These are phyloP conservation scores for Teratosphaeria destructans DNA, from an alignment of 2,329 filamentous ascomycete genomes.

Conservation along the genomic window DNA sequence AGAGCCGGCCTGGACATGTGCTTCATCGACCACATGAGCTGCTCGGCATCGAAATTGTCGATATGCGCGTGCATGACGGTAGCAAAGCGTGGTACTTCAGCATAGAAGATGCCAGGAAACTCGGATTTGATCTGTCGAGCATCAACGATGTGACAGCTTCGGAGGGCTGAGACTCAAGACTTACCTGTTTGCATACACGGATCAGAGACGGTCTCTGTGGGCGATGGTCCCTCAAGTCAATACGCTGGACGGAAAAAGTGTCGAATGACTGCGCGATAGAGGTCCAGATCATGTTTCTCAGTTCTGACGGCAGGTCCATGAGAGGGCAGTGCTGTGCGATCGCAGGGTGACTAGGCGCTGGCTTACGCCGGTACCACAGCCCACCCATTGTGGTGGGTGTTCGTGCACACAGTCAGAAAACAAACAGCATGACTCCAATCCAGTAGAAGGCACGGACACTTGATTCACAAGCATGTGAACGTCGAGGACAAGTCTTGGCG, in stretches of 20 bases:
- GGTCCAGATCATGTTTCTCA: neutral
- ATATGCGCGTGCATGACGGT: neutral
- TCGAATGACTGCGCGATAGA: neutral
- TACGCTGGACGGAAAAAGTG: neutral
- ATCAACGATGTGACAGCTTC: neutral
- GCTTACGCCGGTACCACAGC: neutral
- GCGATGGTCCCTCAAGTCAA: neutral
- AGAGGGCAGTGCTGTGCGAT: neutral
- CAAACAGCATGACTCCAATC: neutral
- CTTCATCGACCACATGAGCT: neutral
- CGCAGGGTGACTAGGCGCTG: neutral
- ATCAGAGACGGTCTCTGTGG: neutral
- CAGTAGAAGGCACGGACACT: neutral
- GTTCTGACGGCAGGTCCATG: neutral
- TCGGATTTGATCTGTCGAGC: neutral
- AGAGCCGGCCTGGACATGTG: neutral
- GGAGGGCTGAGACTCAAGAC: neutral
- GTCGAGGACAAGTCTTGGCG: neutral
- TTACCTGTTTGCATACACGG: neutral
- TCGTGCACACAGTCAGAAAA: neutral
- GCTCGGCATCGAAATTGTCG: neutral
- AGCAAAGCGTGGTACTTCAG: neutral
- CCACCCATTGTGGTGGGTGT: neutral
- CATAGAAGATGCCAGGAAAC: neutral
- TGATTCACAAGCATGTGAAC: neutral